Conservation (phyloP, 192 early-diverging fungal genomes). For the Coemansia sp. region DNA sequence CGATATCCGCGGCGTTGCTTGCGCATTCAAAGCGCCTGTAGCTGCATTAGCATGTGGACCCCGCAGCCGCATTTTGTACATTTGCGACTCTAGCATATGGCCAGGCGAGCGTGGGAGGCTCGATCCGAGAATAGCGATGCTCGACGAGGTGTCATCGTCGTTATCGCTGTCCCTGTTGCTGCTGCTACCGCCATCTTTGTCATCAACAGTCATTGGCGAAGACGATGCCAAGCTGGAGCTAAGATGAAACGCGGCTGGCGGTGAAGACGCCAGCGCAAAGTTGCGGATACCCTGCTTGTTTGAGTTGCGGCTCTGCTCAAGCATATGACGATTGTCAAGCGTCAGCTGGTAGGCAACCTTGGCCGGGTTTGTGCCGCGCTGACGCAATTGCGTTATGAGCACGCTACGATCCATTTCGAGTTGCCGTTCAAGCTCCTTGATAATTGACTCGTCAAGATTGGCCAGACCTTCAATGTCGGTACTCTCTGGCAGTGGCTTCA, state of each 20-base stretch:
- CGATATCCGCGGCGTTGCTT: constrained; percentile 24
- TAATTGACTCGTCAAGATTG: constrained; percentile 76
- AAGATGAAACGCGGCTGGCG: constrained; percentile 39
- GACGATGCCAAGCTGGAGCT: constrained; percentile 13
- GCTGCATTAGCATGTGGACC: constrained; percentile 24
- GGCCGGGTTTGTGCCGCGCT: constrained; percentile 87
- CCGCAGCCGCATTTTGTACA: constrained; percentile 50
- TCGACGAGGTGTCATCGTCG: constrained; percentile 21
- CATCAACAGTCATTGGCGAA: constrained; percentile 2
- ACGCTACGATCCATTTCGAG: constrained; percentile 54
- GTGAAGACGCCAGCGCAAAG: constrained; percentile 52
- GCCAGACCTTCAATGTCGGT: constrained; percentile 60
- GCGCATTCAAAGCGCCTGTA: neutral
- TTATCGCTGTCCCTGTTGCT: constrained; percentile 14
- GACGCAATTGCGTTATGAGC: constrained; percentile 73
- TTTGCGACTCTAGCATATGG: constrained; percentile 42
- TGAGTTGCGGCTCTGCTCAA: constrained; percentile 52
- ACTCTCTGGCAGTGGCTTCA: constrained; percentile 75
- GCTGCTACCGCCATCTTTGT: neutral
- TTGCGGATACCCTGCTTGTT: constrained; percentile 52
- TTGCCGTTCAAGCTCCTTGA: constrained; percentile 67
- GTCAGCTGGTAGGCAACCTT: constrained; percentile 97
- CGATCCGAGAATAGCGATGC: constrained; percentile 47
- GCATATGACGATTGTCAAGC: constrained; percentile 70
- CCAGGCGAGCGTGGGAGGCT: constrained; percentile 46